phyloP scores from a whole-genome alignment of 2,329 filamentous ascomycete species.

The Corniculantispora saksenae region DNA sequence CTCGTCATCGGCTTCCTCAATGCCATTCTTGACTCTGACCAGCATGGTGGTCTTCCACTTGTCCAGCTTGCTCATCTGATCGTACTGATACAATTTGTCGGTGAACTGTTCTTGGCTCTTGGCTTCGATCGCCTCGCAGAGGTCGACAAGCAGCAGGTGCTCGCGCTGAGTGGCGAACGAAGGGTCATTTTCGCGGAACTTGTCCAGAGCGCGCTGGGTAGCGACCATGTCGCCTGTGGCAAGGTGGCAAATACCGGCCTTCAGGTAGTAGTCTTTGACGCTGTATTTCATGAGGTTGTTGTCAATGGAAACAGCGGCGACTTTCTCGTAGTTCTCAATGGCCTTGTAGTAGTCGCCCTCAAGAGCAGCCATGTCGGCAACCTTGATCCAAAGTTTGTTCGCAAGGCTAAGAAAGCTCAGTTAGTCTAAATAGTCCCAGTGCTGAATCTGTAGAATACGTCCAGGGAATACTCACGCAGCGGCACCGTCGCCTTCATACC shows the following conservation, averaged over 20 bases:
- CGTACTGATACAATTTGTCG: slow-evolving; percentile 84
- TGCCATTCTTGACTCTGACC: slow-evolving; percentile 78
- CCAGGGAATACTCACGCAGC: slow-evolving; percentile 63
- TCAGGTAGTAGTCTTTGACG: slow-evolving; percentile 94
- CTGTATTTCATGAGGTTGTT: slow-evolving; percentile 94
- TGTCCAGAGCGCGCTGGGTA: slow-evolving; percentile 75
- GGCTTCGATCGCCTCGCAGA: slow-evolving; percentile 72
- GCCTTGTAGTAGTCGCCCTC: slow-evolving; percentile 83
- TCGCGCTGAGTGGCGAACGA: slow-evolving; percentile 78
- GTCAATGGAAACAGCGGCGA: slow-evolving; percentile 74
- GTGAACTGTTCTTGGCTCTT: slow-evolving; percentile 81
- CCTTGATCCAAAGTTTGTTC: slow-evolving; percentile 92
- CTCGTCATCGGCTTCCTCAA: slow-evolving; percentile 59
- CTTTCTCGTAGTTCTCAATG: slow-evolving; percentile 80
- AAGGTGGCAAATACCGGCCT: slow-evolving; percentile 89
- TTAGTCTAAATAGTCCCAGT: background rate
- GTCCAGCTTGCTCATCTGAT: slow-evolving; percentile 90
- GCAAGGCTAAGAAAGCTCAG: slow-evolving; percentile 61
- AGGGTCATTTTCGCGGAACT: slow-evolving; percentile 78
- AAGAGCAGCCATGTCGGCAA: slow-evolving; percentile 81
- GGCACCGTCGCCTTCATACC: slow-evolving; percentile 87
- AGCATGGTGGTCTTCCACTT: slow-evolving; percentile 95
- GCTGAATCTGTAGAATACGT: background rate
- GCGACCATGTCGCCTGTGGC: slow-evolving; percentile 73
- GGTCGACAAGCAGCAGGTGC: slow-evolving; percentile 75